phyloP scores from a whole-genome alignment of 1,139 yeast species.

The Taphrina betulina region DNA sequence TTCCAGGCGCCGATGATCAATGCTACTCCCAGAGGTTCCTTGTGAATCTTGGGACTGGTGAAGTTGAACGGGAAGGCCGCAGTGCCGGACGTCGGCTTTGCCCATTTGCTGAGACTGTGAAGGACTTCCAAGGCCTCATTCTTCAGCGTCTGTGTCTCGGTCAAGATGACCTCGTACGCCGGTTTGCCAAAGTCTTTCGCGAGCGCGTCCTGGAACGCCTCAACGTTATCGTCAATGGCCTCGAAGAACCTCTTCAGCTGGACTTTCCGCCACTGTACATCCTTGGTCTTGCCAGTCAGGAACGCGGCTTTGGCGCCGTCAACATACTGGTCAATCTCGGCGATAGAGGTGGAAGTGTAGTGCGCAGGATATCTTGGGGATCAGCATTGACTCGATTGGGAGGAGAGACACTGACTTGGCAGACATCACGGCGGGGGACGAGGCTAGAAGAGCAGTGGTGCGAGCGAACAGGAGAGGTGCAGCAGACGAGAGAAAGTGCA shows the following conservation, averaged over 20 bases:
- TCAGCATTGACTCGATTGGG: neutral
- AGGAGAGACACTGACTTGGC: neutral
- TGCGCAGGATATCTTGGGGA: neutral
- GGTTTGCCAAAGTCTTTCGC: constrained; percentile 65
- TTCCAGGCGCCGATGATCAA: constrained; percentile 56
- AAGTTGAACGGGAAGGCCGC: constrained; percentile 27
- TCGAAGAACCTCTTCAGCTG: constrained; percentile 69
- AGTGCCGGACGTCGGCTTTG: constrained; percentile 51
- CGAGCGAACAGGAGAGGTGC: neutral
- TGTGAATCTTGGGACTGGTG: constrained; percentile 10
- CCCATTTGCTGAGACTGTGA: constrained; percentile 61
- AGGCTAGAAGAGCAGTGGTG: neutral
- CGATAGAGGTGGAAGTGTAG: constrained; percentile 11
- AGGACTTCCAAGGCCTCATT: constrained; percentile 63
- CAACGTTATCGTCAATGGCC: constrained; percentile 61
- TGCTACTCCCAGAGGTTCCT: constrained; percentile 29
- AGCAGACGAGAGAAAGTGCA: neutral
- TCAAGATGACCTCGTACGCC: constrained; percentile 57
- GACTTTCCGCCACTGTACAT: constrained; percentile 58
- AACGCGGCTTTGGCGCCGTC: constrained; percentile 44
- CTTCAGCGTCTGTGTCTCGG: constrained; percentile 57
- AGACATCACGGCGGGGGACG: neutral
- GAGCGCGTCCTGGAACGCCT: constrained; percentile 59
- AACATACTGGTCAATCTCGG: constrained; percentile 20
- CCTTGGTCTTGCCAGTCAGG: constrained; percentile 53